Base-by-base conservation (phyloP, 805 yeast species). In the Babjeviella inositovora region DNA sequence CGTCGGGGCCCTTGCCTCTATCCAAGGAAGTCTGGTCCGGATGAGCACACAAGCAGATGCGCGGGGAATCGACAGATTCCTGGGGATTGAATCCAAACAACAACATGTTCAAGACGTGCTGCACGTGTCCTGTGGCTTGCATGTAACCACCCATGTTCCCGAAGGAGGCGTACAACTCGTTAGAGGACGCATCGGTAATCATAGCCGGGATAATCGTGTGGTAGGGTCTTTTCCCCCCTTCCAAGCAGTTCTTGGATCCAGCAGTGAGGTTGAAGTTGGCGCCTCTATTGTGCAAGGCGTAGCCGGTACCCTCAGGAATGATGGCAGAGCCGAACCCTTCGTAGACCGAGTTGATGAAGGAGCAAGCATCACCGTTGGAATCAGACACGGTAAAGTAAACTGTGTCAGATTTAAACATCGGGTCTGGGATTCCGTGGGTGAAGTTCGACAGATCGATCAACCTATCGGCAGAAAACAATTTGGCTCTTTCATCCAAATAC, bases 111-210 rank as follows among this genome's bases (percentile, higher is more conserved):
- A 77, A 45, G 18, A 65, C 71, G 17, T 75, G 85, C 41, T 76
- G 87, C 5, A 79, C 69, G 34, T 79, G 92, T 2, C 85, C 85
- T 35, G 75, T 81, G 3, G 92, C 92, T 43, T 80, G 93, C 53
- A 72, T 76, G 49, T 70, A 79, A 0, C 87, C 92, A 10, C 93
- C 93, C 82, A 76, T 77, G 30, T 74, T 77, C 23, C 87, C 90
- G 34, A 59, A 72, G n/a, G 73, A 49, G 1, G 84, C 82, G 36
- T 57, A 70, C n/a, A 79, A 45, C 14, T 62, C 64, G 14, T 50
- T 57, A 5, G 29, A 30, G 15, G 32, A 29, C 4, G 50, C 50
- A 3, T 50, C 43, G 8, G 92, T 79, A 15, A 79, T 62, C 71
- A 79, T 62, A 0, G 82, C 80, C 1, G 92, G 92, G 28, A 79